Evolutionary conservation across 371 early-diverging fungal genomes (phyloP).

Genomic region (Sporodiniella umbellata): DNA sequence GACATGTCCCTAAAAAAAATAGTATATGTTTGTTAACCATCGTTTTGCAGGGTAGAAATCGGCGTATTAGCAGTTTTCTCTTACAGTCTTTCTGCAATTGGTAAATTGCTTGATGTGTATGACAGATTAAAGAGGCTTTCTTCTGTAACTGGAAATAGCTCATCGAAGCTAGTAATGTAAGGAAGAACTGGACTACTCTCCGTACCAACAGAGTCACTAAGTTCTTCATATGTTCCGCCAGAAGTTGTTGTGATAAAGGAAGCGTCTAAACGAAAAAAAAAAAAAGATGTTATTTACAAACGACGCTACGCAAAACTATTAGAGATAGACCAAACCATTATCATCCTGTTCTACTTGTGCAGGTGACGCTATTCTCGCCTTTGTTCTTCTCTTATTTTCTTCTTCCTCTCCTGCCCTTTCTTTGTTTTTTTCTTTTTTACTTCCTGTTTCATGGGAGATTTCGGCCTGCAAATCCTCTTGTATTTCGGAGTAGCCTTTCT

Average conservation of each 20-base stretch:
- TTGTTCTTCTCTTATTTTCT: slow-evolving; percentile 7
- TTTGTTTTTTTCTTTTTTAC: slow-evolving; percentile 6
- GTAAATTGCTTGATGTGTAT: slow-evolving; percentile 11
- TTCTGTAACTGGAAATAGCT: slow-evolving; percentile 7
- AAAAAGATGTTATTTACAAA: slow-evolving; percentile 12
- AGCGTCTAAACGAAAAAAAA: slow-evolving; percentile 10
- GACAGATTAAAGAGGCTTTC: slow-evolving; percentile 10
- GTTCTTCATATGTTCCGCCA: slow-evolving; percentile 10
- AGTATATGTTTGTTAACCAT: slow-evolving; percentile 8
- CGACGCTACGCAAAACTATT: slow-evolving; percentile 3
- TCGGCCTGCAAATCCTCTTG: slow-evolving; percentile 8
- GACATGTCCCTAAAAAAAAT: slow-evolving; percentile 11
- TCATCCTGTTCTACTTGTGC: slow-evolving; percentile 7
- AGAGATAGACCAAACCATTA: slow-evolving; percentile 9
- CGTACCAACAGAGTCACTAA: slow-evolving; percentile 1
- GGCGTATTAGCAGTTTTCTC: slow-evolving; percentile 6
- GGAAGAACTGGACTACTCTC: slow-evolving; percentile 8
- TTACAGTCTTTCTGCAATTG: slow-evolving; percentile 10
- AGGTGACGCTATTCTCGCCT: slow-evolving; percentile 6
- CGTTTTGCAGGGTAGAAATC: slow-evolving; percentile 9
- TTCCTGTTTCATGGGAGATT: slow-evolving; percentile 9
- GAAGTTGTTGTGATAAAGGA: slow-evolving; percentile 13
- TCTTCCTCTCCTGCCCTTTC: slow-evolving; percentile 6
- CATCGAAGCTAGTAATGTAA: slow-evolving; percentile 15
- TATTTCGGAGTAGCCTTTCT: slow-evolving; percentile 9